A percentile compares a stretch with the other conserved stretches of the same genome.
phyloP scores from a whole-genome alignment of 2,329 filamentous ascomycete species.

The Hypoxylon sp. region DNA sequence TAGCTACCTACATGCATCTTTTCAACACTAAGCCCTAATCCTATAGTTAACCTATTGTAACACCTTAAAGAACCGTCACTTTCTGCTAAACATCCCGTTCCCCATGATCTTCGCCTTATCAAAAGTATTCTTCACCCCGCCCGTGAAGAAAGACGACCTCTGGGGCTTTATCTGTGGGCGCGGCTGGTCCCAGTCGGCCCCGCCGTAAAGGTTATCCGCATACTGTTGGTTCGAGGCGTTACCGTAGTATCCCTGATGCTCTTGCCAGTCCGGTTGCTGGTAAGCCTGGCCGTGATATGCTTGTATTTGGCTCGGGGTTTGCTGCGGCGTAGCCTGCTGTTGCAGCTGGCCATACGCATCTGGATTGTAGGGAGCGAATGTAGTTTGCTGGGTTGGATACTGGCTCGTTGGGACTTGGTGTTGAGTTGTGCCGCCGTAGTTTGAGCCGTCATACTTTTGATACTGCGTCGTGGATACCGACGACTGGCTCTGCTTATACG shows the following conservation, averaged over 20 bases:
- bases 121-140: constrained; percentile 50
- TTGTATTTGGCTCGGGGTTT: constrained; percentile 21
- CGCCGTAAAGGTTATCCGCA: constrained; percentile 33
- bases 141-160: constrained; percentile 50
- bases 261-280: constrained; percentile 38
- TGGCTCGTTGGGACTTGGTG: constrained; percentile 31
- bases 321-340: constrained; percentile 38
- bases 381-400: constrained; percentile 31
- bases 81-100: constrained; percentile 49
- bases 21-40: neutral
- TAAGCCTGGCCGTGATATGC: constrained; percentile 30
- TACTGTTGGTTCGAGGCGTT: constrained; percentile 34
- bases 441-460: constrained; percentile 36
- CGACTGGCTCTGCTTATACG: constrained; percentile 47
- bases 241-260: constrained; percentile 47
- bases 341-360: constrained; percentile 32
- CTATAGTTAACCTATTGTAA: neutral
- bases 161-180: constrained; percentile 46
- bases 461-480: constrained; percentile 30
- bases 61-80: constrained; percentile 6
- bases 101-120: constrained; percentile 52
- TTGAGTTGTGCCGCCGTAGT: constrained; percentile 34
- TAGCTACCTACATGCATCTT: neutral
- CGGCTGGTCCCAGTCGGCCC: constrained; percentile 42
- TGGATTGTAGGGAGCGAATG: constrained; percentile 47